Percentiles rank a stretch among this genome's conserved stretches.
Conservation (phyloP, 257 asterid species). For the Solanum paucissectum region DNA sequence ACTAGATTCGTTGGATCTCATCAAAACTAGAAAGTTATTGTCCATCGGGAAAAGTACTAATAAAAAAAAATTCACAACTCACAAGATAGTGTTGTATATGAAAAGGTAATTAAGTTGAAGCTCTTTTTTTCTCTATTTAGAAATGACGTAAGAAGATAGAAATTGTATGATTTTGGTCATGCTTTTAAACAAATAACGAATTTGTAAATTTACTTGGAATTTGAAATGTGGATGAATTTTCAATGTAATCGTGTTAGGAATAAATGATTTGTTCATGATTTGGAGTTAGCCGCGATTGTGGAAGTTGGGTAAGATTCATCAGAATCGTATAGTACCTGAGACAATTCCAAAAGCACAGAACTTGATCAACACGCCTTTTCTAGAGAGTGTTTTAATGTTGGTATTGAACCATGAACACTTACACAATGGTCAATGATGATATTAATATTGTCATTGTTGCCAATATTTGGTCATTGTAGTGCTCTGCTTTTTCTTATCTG, state of each 20-base stretch:
- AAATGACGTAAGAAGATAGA: too few relatives aligned
- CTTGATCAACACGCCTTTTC: slow-evolving; percentile 7
- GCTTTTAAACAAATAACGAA: too few relatives aligned
- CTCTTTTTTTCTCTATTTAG: too few relatives aligned
- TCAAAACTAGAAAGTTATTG: too few relatives aligned
- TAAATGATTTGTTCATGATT: slow-evolving; percentile 31
- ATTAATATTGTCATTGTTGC: background rate
- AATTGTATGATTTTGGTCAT: too few relatives aligned
- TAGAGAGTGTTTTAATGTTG: slow-evolving; percentile 14
- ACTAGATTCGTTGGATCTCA: too few relatives aligned
- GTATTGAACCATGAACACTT: background rate
- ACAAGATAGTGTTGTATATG: too few relatives aligned
- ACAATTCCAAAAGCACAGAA: background rate
- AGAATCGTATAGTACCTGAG: background rate
- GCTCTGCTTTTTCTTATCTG: background rate
- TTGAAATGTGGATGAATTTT: too few relatives aligned
- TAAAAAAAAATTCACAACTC: too few relatives aligned
- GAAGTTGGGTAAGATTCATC: background rate
- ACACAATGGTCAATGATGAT: slow-evolving; percentile 36
- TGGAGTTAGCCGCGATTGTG: slow-evolving; percentile 6
- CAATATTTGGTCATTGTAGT: background rate
- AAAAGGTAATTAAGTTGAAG: too few relatives aligned
- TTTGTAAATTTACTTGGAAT: too few relatives aligned
- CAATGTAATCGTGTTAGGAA: slow-evolving; percentile 27
- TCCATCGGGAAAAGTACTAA: too few relatives aligned